phyloP scores from a whole-genome alignment of 2,329 filamentous ascomycete species.

The Penicillium sp. region DNA sequence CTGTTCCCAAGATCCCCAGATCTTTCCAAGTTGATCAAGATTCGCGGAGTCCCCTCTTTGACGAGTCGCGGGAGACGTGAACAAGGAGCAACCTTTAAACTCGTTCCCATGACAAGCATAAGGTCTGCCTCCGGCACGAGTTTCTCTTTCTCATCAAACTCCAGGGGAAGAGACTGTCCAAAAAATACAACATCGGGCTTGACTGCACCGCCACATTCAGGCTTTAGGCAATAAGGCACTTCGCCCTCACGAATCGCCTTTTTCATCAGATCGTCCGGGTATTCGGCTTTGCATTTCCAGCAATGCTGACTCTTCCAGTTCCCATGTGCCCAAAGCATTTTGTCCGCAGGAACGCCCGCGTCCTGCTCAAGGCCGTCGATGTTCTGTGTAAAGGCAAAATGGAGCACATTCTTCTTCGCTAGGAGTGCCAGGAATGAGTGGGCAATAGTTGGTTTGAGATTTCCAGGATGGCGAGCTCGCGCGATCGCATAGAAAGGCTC shows the following conservation, averaged over 20 bases:
- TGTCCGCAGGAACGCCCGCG: conserved; percentile 72
- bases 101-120: conserved; percentile 76
- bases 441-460: conserved; percentile 76
- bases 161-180: conserved; percentile 64
- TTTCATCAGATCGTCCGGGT: conserved; percentile 68
- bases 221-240: conserved; percentile 65
- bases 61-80: conserved; percentile 69
- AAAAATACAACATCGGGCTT: conserved; percentile 91
- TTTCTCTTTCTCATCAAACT: conserved; percentile 58
- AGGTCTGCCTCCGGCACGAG: conserved; percentile 64
- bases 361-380: conserved; percentile 86
- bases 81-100: conserved; percentile 77
- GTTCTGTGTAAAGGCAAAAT: conserved; percentile 87
- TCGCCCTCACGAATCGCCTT: conserved; percentile 63
- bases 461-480: conserved; percentile 82
- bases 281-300: conserved; percentile 71
- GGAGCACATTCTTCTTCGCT: conserved; percentile 69
- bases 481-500: conserved; percentile 84
- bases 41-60: conserved; percentile 60
- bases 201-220: conserved; percentile 68
- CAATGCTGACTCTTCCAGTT: conserved; percentile 83
- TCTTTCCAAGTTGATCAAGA: conserved; percentile 77
- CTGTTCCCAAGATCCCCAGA: conserved; percentile 74
- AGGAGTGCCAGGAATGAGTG: conserved; percentile 81
- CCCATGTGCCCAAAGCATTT: conserved; percentile 82